Evolutionary conservation across 208 protist species (phyloP).

Genomic region (Crithidia expoeki): DNA sequence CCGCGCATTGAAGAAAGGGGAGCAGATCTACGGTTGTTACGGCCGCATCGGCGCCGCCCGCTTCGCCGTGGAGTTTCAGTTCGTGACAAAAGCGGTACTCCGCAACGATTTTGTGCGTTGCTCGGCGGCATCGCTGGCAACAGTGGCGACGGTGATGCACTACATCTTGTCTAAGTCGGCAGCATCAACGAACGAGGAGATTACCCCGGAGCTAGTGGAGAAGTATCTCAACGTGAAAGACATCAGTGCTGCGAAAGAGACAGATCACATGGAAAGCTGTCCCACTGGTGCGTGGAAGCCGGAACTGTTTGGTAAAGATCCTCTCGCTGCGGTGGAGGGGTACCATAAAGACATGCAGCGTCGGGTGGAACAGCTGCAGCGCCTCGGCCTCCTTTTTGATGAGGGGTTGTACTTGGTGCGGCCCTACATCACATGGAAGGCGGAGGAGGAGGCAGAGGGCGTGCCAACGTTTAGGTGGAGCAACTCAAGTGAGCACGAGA

Average conservation of each 20-base stretch:
- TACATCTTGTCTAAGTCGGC: neutral
- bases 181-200: neutral
- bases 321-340: neutral
- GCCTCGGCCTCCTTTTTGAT: conserved; percentile 79
- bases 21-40: conserved; percentile 86
- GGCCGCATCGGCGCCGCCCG: conserved; percentile 74
- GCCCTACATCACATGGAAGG: conserved; percentile 31
- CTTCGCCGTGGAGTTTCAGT: conserved; percentile 87
- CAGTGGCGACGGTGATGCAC: conserved; percentile 26
- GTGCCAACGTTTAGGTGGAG: conserved; percentile 26
- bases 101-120: conserved; percentile 71
- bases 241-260: neutral
- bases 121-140: conserved; percentile 35
- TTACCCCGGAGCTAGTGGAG: neutral
- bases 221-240: neutral
- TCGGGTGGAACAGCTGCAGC: conserved; percentile 75
- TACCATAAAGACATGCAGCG: conserved; percentile 29
- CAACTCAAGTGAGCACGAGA: conserved; percentile 14
- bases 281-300: conserved; percentile 5
- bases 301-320: conserved; percentile 14
- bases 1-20: conserved; percentile 53
- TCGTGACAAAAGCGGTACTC: conserved; percentile 60
- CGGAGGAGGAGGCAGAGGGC: conserved; percentile 27
- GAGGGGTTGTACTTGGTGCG: conserved; percentile 79
- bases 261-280: neutral